phyloP scores from a whole-genome alignment of 495 filamentous ascomycete genomes.

The Clavariopsis aquatica region DNA sequence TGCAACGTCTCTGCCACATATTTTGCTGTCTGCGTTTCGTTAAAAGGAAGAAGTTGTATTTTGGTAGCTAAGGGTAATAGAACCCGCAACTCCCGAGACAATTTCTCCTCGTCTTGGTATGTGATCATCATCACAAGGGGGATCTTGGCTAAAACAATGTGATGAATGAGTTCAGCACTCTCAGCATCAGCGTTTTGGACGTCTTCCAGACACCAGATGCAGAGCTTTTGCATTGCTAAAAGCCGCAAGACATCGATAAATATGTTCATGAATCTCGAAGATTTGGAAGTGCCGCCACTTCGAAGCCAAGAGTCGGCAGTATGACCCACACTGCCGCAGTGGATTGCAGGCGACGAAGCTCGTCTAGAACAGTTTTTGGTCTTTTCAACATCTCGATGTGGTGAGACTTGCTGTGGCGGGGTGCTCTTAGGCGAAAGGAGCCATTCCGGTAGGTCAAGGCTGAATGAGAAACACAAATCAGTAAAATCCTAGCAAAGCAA shows the following conservation, averaged over 20 bases:
- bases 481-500: neutral
- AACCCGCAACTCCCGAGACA: constrained; percentile 35
- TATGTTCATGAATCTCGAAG: constrained; percentile 76
- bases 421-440: constrained; percentile 57
- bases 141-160: constrained; percentile 69
- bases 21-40: constrained; percentile 70
- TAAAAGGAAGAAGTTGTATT: constrained; percentile 66
- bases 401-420: constrained; percentile 29
- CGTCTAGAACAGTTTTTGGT: constrained; percentile 11
- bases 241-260: constrained; percentile 82
- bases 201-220: constrained; percentile 83
- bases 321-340: constrained; percentile 43
- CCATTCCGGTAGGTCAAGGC: constrained; percentile 71
- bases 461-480: neutral
- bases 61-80: constrained; percentile 51
- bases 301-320: constrained; percentile 71
- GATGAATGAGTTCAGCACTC: constrained; percentile 73
- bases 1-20: constrained; percentile 77
- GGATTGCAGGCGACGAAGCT: constrained; percentile 28
- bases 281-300: constrained; percentile 67
- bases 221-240: constrained; percentile 73
- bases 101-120: constrained; percentile 55
- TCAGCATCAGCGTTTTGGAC: constrained; percentile 86
- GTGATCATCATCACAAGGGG: constrained; percentile 78
- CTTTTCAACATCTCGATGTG: constrained; percentile 32